These are phyloP conservation scores for Somion occarium DNA, from an alignment of 1,284 basidiomycete species.

Conservation along the genomic window DNA sequence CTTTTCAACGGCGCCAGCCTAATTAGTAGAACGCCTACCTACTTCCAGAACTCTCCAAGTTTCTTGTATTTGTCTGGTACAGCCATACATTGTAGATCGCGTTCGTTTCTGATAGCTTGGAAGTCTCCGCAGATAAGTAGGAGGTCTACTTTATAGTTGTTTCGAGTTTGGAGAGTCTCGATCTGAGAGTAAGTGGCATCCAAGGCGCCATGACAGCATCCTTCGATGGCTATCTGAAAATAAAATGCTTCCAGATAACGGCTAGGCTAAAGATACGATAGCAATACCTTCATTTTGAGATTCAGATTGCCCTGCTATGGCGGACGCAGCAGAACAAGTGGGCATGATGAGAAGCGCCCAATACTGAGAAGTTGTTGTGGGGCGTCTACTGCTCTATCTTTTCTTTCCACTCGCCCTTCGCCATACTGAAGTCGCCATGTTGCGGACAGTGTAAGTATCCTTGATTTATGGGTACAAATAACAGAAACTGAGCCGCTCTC, in stretches of 20 bases:
- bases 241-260: too few relatives aligned
- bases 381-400: too few relatives aligned
- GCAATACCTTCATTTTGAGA: too few relatives aligned
- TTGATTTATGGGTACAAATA: neutral
- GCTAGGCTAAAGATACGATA: too few relatives aligned
- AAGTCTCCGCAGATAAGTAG: constrained; percentile 96
- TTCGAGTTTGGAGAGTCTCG: constrained; percentile 51
- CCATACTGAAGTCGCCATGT: constrained; percentile 20
- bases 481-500: neutral
- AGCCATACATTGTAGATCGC: constrained; percentile 87
- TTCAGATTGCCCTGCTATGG: too few relatives aligned
- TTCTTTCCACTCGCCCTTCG: too few relatives aligned
- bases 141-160: constrained; percentile 72
- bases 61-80: constrained; percentile 87
- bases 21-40: constrained; percentile 23
- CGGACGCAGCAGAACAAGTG: too few relatives aligned
- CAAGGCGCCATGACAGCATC: constrained; percentile 92
- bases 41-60: constrained; percentile 85
- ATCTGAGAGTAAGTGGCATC: constrained; percentile 86
- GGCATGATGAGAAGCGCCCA: neutral
- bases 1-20: neutral
- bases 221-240: constrained; percentile 81
- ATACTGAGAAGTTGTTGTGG: neutral
- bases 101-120: constrained; percentile 84
- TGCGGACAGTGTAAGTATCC: constrained; percentile 34